Base-by-base conservation (phyloP, 1,284 basidiomycete genomes). In the Mycena sp. region DNA sequence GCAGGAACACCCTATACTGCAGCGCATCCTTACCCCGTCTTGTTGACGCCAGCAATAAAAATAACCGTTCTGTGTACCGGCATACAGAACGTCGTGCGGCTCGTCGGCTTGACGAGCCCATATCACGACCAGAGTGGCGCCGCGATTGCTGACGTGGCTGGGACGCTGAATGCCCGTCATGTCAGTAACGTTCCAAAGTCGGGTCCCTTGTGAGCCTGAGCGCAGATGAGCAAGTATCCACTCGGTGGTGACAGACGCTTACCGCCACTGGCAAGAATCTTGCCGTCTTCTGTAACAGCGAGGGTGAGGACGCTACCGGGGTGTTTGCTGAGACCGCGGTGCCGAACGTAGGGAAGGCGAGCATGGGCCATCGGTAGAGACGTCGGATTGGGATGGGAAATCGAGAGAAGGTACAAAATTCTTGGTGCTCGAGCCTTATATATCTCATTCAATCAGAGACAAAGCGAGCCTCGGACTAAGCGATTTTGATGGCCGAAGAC, bases 301-400 rank as follows among this genome's bases (percentile, higher is more conserved):
- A 58, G 56, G 46, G 37, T 32, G 35, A 57, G 55, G n/a, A 57
- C 45, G 30, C 51, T 53, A 19, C 51, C 51, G 7, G 37, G 51
- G 51, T 53, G 37, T 12, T 4, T 17, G 14, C 17, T 21, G 23
- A 51, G 19, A 28, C 51, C 51, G 17, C 51, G 37, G 55, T 57
- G 55, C 28, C n/a, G 45, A 49, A 41, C 46, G 37, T 49, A 50
- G 38, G 56, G 56, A 50, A 49, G 46, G 48, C 25, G 54, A 40
- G 54, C 16, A 46, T 28, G 19, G 37, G 46, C 14, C 56, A 58
- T 58, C 25, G 43, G 29, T 45, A 44, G 43, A 35, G 41, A 25
- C 3, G 41, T 54, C 16, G 52, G 14, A 45, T 44, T 26, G 35
- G 49, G 48, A 50, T 19, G 30, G 26, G 9, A 46, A 30, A 35